Evolutionary conservation across 371 early-diverging fungal genomes (phyloP), one percentile per base, ranked within the genome.

Genomic region (Apophysomyces trapeziformis): DNA sequence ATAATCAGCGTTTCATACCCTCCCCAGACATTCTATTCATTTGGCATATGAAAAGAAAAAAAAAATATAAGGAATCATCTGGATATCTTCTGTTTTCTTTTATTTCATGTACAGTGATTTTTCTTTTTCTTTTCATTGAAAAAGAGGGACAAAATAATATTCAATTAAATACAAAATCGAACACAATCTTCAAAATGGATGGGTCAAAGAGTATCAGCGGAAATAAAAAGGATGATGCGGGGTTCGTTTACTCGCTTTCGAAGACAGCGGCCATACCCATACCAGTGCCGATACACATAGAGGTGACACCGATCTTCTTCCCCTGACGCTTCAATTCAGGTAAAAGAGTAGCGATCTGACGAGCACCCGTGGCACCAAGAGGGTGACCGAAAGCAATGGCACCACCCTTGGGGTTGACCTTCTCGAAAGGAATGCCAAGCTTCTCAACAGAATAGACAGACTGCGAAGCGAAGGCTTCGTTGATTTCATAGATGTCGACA

Each of bases 381-480:
- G 92, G 83, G 61, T 75, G 74, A 62, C 78, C 74, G 46, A 70
- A 73, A 12, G 74, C 74, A 69, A 99, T 98, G 41, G 99, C 97
- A 69, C 99, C 99, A 68, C 99, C 99, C 87, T 96, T 93, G 58
- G 96, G 96, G 86, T 99, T 99, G 69, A 98, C 96, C 89, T 93
- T 98, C 65, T 92, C 89, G 68, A 85, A 63, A 58, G 89, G 89
- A 68, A 99, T 86, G 35, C 89, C 88, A 50, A 97, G 88, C 80
- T 92, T 90, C 80, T 96, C 89, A 45, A 96, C 88, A 67, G 89
- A 92, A 89, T 94, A 96, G 58, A 97, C 89, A 18, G 96, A 93
- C 84, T 99, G 98, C 68, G 97, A 96, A 37, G 99, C 99, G 82
- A 99, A 99, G 26, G 99, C 99, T 82, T 99, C 99, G 85, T 99